A percentile compares a stretch with the other conserved stretches of the same genome.
These are phyloP conservation scores for Iris macrosiphon DNA, from an alignment of 106 monocot genomes.

Conservation along the genomic window DNA sequence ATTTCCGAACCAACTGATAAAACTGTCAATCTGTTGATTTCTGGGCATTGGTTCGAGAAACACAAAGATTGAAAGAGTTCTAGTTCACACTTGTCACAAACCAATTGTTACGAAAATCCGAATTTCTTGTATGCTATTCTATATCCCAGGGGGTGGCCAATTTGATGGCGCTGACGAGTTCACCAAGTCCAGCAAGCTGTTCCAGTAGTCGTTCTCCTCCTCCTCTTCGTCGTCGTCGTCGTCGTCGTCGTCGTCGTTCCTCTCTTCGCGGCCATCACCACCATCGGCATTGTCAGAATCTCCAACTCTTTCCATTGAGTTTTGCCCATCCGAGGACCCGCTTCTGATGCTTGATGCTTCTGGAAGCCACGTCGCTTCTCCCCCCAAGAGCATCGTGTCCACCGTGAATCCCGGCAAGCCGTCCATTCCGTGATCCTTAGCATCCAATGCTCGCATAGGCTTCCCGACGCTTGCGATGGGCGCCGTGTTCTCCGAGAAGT, in stretches of 20 bases:
- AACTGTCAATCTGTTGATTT: too few relatives aligned
- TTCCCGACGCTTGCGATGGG: conserved; percentile 8
- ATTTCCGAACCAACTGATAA: too few relatives aligned
- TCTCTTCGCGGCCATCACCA: not conserved
- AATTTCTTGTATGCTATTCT: too few relatives aligned
- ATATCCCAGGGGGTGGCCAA: not conserved
- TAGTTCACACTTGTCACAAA: too few relatives aligned
- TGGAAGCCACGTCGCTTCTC: conserved; percentile 16
- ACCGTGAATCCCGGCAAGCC: conserved; percentile 8
- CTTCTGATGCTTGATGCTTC: conserved; percentile 1
- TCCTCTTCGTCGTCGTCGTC: not conserved
- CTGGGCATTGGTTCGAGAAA: too few relatives aligned
- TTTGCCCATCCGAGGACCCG: conserved; percentile 16
- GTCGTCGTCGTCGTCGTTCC: not conserved
- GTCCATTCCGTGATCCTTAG: conserved; percentile 10
- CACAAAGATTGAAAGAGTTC: too few relatives aligned
- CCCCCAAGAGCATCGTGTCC: not conserved
- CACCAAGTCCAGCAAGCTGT: not conserved
- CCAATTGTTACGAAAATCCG: too few relatives aligned
- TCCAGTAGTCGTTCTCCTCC: not conserved
- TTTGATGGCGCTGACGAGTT: not conserved
- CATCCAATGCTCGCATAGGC: conserved; percentile 4
- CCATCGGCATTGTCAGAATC: conserved; percentile 7
- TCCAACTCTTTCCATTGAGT: conserved; percentile 15
- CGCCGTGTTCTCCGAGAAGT: conserved; percentile 11